Conservation (phyloP, 108 stramenopile genomes). For the Epithemia pelagica region DNA sequence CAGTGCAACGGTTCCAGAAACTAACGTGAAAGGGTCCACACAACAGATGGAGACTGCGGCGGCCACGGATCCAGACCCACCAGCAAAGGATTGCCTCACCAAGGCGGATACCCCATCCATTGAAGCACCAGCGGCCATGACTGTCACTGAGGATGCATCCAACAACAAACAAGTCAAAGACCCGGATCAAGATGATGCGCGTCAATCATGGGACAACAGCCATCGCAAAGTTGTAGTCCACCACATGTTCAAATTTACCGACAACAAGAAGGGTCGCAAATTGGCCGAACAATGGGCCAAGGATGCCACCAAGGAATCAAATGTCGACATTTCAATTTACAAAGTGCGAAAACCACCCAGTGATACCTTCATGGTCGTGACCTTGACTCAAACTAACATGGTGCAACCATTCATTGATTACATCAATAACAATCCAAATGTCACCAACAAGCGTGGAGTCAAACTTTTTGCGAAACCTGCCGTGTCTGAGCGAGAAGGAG, state of each 20-base stretch:
- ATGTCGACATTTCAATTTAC: constrained; percentile 21
- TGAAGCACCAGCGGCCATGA: too few species aligned
- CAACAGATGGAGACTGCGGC: too few species aligned
- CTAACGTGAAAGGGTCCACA: too few species aligned
- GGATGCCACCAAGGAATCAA: constrained; percentile 6
- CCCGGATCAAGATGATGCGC: not conserved
- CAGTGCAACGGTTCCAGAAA: too few species aligned
- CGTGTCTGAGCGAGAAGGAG: not conserved
- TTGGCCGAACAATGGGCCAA: constrained; percentile 38
- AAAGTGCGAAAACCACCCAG: constrained; percentile 47
- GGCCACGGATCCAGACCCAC: too few species aligned
- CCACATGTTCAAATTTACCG: constrained; percentile 54
- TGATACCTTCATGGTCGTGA: constrained; percentile 47
- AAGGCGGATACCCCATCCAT: too few species aligned
- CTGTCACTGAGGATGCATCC: too few species aligned
- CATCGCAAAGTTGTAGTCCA: constrained; percentile 56
- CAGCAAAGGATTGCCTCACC: too few species aligned
- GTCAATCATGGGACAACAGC: constrained; percentile 33
- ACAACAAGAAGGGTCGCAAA: constrained; percentile 35
- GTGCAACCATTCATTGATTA: constrained; percentile 41
- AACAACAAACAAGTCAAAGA: not conserved
- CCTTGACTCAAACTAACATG: constrained; percentile 37
- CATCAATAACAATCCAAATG: constrained; percentile 31
- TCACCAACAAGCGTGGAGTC: constrained; percentile 29
- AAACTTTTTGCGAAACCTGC: constrained; percentile 28